Evolutionary conservation across 176 grass and related monocot genomes (phyloP).

Genomic region (Oryza rufipogon): DNA sequence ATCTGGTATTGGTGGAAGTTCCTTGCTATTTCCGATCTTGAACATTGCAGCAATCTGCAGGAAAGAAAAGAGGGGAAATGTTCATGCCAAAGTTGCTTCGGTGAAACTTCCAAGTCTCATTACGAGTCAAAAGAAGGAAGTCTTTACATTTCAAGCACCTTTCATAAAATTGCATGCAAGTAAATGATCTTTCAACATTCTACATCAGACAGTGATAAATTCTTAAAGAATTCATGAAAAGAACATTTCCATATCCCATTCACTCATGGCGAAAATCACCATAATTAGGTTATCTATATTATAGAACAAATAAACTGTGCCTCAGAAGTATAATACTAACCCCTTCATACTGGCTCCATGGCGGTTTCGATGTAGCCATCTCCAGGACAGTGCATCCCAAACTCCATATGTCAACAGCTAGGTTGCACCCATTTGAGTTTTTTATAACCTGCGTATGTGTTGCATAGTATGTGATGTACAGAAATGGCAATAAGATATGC

Average conservation of each 20-base stretch:
- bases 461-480: slow-evolving; percentile 23
- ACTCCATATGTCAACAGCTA: slow-evolving; percentile 99
- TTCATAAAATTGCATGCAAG: slow-evolving; percentile 26
- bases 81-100: slow-evolving; percentile 23
- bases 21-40: slow-evolving; percentile 99
- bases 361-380: slow-evolving; percentile 99
- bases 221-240: slow-evolving; percentile 13
- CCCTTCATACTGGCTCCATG: slow-evolving; percentile 99
- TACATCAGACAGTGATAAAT: slow-evolving; percentile 9
- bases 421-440: slow-evolving; percentile 96
- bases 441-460: slow-evolving; percentile 79
- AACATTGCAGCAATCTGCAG: slow-evolving; percentile 97
- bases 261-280: not conserved
- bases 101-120: slow-evolving; percentile 31
- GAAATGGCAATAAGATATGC: slow-evolving; percentile 24
- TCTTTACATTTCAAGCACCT: not conserved
- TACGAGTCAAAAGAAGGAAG: slow-evolving; percentile 21
- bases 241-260: not conserved
- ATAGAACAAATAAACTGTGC: slow-evolving; percentile 36
- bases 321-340: slow-evolving; percentile 49
- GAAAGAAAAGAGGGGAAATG: slow-evolving; percentile 15
- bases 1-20: slow-evolving; percentile 90
- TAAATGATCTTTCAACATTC: slow-evolving; percentile 25
- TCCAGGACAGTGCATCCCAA: slow-evolving; percentile 98
- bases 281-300: slow-evolving; percentile 9